Evolutionary conservation across 306 rosid genomes (phyloP).

Genomic region (Lotus japonicus): DNA sequence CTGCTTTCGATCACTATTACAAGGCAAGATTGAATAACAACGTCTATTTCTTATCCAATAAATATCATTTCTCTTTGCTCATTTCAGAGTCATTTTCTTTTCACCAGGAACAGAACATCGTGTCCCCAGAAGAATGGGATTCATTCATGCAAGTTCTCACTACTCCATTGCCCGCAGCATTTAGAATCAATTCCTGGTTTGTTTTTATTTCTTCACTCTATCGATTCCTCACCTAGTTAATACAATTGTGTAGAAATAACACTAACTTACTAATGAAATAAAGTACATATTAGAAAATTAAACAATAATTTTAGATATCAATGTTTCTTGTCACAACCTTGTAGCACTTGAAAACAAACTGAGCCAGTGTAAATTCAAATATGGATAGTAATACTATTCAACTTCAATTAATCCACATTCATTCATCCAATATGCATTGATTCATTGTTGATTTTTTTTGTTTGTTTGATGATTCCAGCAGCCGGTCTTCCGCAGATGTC

Average conservation of each 20-base stretch:
- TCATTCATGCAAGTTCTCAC: constrained; percentile 56
- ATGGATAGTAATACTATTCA: not conserved
- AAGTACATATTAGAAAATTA: no score
- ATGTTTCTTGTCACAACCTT: no score
- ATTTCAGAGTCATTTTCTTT: not conserved
- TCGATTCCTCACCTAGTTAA: not conserved
- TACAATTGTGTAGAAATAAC: no score
- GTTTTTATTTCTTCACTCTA: not conserved
- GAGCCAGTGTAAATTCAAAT: no score
- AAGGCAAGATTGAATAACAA: constrained; percentile 47
- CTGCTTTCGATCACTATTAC: constrained; percentile 62
- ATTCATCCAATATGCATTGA: not conserved
- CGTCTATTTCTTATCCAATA: not conserved
- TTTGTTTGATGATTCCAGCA: constrained; percentile 46
- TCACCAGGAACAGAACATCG: constrained; percentile 57
- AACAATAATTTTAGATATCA: no score
- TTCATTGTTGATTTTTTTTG: not conserved
- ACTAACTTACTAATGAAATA: not conserved
- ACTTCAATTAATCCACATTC: not conserved
- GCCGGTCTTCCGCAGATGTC: constrained; percentile 64
- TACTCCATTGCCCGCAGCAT: constrained; percentile 75
- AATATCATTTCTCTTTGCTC: not conserved
- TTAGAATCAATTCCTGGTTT: constrained; percentile 82
- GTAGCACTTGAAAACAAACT: no score
- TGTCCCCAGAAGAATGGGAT: constrained; percentile 63